These are phyloP conservation scores for Suillus decipiens DNA, from an alignment of 768 basidiomycete genomes.

Conservation along the genomic window DNA sequence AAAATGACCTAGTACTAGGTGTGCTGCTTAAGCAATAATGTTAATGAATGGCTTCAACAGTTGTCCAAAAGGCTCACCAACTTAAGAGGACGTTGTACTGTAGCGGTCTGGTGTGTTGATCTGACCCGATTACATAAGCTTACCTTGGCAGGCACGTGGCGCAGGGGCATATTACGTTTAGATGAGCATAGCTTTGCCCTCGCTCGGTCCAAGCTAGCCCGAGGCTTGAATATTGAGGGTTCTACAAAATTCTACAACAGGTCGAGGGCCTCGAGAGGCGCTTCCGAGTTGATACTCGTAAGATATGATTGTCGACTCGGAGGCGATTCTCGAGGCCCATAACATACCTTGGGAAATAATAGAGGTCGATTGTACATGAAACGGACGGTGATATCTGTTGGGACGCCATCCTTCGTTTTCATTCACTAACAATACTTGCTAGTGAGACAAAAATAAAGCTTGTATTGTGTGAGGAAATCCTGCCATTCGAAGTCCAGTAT, in stretches of 20 bases:
- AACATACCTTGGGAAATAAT: background rate
- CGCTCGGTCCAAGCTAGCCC: too few relatives aligned
- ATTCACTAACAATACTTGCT: background rate
- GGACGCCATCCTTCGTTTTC: background rate
- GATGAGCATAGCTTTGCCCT: background rate
- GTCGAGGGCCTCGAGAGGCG: too few relatives aligned
- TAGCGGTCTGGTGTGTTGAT: too few relatives aligned
- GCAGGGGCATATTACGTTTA: background rate
- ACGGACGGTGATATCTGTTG: background rate
- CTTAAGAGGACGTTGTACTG: too few relatives aligned
- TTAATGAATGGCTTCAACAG: background rate
- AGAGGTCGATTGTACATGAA: background rate
- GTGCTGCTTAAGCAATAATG: background rate
- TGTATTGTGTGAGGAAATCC: too few relatives aligned
- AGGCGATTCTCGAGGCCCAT: too few relatives aligned
- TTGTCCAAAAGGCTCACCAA: background rate
- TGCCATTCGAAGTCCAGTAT: background rate
- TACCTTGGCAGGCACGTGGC: background rate
- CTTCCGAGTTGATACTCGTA: too few relatives aligned
- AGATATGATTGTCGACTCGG: too few relatives aligned
- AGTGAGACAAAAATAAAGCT: too few relatives aligned
- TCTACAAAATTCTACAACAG: background rate
- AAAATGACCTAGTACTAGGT: background rate
- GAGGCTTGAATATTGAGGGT: background rate
- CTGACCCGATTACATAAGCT: background rate